A percentile compares a stretch with the other conserved stretches of the same genome.
Conservation (phyloP, 768 basidiomycete genomes). For the Serendipita sp. region DNA sequence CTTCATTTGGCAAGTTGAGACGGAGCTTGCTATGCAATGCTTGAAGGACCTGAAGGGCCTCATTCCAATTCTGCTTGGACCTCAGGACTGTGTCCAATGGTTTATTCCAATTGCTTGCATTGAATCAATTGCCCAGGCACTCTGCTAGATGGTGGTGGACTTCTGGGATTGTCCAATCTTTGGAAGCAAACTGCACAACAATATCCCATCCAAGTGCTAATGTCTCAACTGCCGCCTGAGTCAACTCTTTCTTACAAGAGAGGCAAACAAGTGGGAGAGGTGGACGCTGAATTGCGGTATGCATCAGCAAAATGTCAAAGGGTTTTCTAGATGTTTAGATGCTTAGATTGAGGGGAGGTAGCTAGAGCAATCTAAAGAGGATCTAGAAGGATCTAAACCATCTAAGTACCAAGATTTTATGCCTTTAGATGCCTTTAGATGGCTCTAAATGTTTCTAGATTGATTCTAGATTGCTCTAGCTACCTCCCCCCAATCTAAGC, state of each 20-base stretch:
- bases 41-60: constrained; percentile 10
- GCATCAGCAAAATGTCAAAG: too few species aligned
- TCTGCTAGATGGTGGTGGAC: background rate
- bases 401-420: too few species aligned
- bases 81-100: constrained; percentile 10
- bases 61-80: constrained; percentile 11
- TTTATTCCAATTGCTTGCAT: constrained; percentile 12
- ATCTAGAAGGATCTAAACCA: too few species aligned
- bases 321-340: too few species aligned
- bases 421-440: too few species aligned
- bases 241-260: background rate
- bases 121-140: constrained; percentile 6
- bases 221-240: background rate
- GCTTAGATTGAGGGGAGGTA: too few species aligned
- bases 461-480: too few species aligned
- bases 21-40: background rate
- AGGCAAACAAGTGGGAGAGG: background rate
- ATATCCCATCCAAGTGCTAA: background rate
- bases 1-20: background rate
- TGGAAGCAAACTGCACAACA: background rate
- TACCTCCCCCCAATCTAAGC: too few species aligned
- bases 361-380: too few species aligned
- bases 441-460: too few species aligned
- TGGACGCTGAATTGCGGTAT: constrained; percentile 16
- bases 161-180: background rate